Base-by-base conservation (phyloP, 495 filamentous ascomycete genomes). In the Daldinia grandis region DNA sequence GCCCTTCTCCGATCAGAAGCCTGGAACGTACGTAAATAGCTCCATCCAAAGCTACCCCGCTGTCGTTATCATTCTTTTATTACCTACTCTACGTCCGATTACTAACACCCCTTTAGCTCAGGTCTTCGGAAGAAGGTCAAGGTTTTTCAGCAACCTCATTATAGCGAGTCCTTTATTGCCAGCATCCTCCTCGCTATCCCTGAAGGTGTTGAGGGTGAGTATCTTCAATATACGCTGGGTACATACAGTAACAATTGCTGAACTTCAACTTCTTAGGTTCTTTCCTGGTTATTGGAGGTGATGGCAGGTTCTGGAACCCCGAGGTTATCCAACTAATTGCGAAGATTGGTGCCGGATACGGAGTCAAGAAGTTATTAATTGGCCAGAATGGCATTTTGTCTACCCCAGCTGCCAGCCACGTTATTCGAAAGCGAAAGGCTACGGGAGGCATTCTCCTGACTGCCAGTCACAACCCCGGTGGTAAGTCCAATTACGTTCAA, bases 61-160 rank as follows among this genome's bases (percentile, higher is more conserved):
- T 62, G 68, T 67, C 68, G 42, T 58, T 72, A 78, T 74, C 58
- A 61, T 75, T n/a, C n/a, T n/a, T n/a, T n/a, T n/a, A n/a, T n/a
- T n/a, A n/a, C n/a, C n/a, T n/a, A n/a, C n/a, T n/a, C n/a, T n/a
- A n/a, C n/a, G n/a, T n/a, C n/a, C n/a, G 44, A 61, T 15, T 65
- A 40, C 76, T 77, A 76, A 83, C 68, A 37, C 49, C 49, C 25
- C 69, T 64, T 21, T 74, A 98, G 95, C 73, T 99, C 95, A 68
- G 95, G 95, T 75, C 91, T 99, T 74, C 93, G 95, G 68, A 99
- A 99, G 84, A 99, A 98, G 87, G 96, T 98, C 81, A 92, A 91
- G 78, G 91, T 97, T 78, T 99, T 99, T 86, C 93, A 99, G 80
- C 86, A 98, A 81, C 87, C 90, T 55, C 87, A 99, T 79, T 99